These are phyloP conservation scores for Hypocreales sp. DNA, from an alignment of 2,329 filamentous ascomycete species.

Conservation along the genomic window DNA sequence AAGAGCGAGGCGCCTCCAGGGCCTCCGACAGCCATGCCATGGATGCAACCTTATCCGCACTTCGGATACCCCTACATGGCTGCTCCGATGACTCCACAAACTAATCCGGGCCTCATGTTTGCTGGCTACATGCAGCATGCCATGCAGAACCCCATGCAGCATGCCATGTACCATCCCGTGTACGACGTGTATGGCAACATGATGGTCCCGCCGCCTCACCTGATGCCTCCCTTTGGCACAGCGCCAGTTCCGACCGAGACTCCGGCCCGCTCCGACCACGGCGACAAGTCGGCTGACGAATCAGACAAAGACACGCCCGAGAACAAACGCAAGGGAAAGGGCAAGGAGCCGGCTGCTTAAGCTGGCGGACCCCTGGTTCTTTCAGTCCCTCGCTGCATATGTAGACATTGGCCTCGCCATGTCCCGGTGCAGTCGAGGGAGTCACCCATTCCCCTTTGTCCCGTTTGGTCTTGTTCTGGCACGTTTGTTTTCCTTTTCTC, in stretches of 20 bases:
- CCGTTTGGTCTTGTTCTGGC: no score
- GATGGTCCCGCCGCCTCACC: conserved; percentile 6
- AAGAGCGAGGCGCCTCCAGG: not conserved
- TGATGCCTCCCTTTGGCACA: conserved; percentile 7
- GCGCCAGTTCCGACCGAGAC: not conserved
- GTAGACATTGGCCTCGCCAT: no score
- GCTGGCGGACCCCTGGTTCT: no score
- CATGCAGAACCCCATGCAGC: conserved; percentile 6
- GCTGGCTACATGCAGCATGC: conserved; percentile 8
- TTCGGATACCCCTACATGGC: conserved; percentile 6
- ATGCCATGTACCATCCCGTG: conserved; percentile 7
- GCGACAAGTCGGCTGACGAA: not conserved
- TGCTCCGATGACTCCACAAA: conserved; percentile 8
- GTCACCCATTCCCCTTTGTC: not conserved
- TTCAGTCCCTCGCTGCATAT: no score
- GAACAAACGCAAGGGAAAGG: not conserved
- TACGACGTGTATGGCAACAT: conserved; percentile 8
- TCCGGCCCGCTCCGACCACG: not conserved
- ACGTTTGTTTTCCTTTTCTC: no score
- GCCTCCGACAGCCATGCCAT: conserved; percentile 5
- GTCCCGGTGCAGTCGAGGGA: not conserved
- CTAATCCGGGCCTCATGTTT: conserved; percentile 7
- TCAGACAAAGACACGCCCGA: not conserved
- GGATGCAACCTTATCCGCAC: conserved; percentile 6
- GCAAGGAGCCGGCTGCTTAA: conserved; percentile 1